Conservation (phyloP, 441 rosid genomes). For the Pelargonium exstipulatum region DNA sequence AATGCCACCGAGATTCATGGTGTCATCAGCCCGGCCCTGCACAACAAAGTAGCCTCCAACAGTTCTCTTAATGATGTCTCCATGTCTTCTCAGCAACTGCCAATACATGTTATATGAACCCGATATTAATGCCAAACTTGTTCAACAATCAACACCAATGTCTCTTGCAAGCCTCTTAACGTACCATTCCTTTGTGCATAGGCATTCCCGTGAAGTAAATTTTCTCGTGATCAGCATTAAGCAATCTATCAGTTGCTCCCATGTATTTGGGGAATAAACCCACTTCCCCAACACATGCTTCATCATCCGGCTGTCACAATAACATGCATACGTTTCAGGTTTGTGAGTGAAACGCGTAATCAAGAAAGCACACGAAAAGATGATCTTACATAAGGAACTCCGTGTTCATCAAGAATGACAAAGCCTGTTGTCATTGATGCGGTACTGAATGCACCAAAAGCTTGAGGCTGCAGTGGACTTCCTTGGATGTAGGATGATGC, state of each 20-base stretch:
- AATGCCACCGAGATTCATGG: slow-evolving; percentile 96
- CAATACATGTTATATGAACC: neutral
- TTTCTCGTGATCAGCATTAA: slow-evolving; percentile 65
- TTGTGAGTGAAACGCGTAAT: no score
- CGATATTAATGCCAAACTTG: no score
- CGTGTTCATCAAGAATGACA: slow-evolving; percentile 66
- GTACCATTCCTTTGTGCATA: slow-evolving; percentile 52
- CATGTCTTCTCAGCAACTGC: slow-evolving; percentile 83
- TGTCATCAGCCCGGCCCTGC: slow-evolving; percentile 91
- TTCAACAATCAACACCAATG: no score
- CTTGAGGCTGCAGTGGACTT: slow-evolving; percentile 66
- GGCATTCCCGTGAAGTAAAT: slow-evolving; percentile 89
- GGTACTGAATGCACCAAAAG: slow-evolving; percentile 76
- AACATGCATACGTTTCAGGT: neutral
- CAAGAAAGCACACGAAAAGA: neutral
- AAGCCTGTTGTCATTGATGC: slow-evolving; percentile 66
- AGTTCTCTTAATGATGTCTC: slow-evolving; percentile 66
- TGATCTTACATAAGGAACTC: slow-evolving; percentile 48
- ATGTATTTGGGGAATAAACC: slow-evolving; percentile 63
- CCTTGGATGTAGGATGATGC: slow-evolving; percentile 71
- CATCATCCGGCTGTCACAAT: slow-evolving; percentile 50
- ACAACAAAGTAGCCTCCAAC: slow-evolving; percentile 61
- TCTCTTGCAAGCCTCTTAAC: slow-evolving; percentile 6
- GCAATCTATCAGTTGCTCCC: slow-evolving; percentile 71
- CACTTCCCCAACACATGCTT: slow-evolving; percentile 74